These are phyloP conservation scores for Pyrenophora seminiperda DNA, from an alignment of 2,329 filamentous ascomycete genomes.

Conservation along the genomic window DNA sequence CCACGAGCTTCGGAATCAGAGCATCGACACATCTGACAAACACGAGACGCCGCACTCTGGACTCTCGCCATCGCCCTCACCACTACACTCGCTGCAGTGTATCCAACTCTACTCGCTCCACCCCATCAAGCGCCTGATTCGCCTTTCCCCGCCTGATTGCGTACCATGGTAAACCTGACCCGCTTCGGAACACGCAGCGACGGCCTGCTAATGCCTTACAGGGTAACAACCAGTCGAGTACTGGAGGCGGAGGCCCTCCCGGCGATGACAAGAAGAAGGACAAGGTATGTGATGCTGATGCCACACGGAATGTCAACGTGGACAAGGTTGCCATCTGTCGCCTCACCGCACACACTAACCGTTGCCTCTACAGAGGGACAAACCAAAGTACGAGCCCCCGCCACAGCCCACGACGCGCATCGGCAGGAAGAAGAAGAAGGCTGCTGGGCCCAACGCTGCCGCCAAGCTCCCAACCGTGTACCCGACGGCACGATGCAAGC, in stretches of 20 bases:
- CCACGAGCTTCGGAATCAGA: conserved; percentile 31
- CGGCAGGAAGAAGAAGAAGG: conserved; percentile 98
- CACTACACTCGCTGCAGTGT: conserved; percentile 9
- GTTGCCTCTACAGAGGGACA: conserved; percentile 72
- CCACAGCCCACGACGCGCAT: conserved; percentile 95
- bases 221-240: conserved; percentile 87
- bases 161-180: conserved; percentile 43
- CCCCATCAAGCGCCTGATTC: background rate
- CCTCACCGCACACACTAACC: conserved; percentile 11
- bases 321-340: conserved; percentile 5
- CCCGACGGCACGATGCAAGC: conserved; percentile 95
- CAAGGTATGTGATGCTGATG: conserved; percentile 47
- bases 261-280: conserved; percentile 89
- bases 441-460: conserved; percentile 87
- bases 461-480: conserved; percentile 94
- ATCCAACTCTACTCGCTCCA: background rate
- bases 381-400: conserved; percentile 99
- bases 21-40: conserved; percentile 41
- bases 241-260: conserved; percentile 70
- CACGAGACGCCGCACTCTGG: conserved; percentile 26
- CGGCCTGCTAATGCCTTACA: conserved; percentile 52
- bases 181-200: conserved; percentile 18
- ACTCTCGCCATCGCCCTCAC: conserved; percentile 23
- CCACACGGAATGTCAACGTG: background rate
- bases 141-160: conserved; percentile 17